Base-by-base conservation (phyloP, 2,329 filamentous ascomycete genomes). In the Sporothrix phasma region DNA sequence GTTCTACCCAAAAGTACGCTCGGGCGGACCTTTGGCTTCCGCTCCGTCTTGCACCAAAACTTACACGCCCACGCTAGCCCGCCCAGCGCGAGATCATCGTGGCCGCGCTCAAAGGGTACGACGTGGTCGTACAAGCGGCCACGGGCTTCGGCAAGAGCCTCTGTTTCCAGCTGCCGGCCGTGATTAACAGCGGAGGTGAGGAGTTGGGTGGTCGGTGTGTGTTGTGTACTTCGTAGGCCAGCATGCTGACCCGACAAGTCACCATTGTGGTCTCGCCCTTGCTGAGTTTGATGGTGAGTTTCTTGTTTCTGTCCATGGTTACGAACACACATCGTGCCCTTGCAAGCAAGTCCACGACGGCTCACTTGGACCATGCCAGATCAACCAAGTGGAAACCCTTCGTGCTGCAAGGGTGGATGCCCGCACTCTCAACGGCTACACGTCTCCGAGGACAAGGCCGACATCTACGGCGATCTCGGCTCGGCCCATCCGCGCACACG, bases 51-150 rank as follows among this genome's bases (percentile, higher is more conserved):
- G 19, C 17, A 19, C 15, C 6, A 13, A 10, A 29, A 29, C 53
- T 39, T 17, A 56, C 53, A 43, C 37, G 7, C 22, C 29, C n/a
- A 54, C 34, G 54, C 54, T 43, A 92, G 91, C 69, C 91, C 92
- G 11, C 79, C 89, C 93, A 97, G 73, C 85, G 90, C 66, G 92
- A 97, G 71, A 92, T 97, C 64, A 93, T 97, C 63, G 80, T 83
- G 65, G 89, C 90, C 7, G 89, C 90, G 2, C 80, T 97, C 8
- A 84, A 88, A 64, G 88, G 90, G 17, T 82, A 92, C 67, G 93
- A 97, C 86, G 88, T 97, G 49, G 97, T 96, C 72, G 83, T 97
- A 0, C 93, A 97, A 75, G 93, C 93, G 54, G 89, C 89, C 63
- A 92, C 89, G 3, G 90, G 88, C 10, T 97, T 97, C 74, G 93